Percentiles rank a stretch among this genome's conserved stretches.
These are phyloP conservation scores for Podaxis pistillaris DNA, from an alignment of 768 basidiomycete species.

Conservation along the genomic window DNA sequence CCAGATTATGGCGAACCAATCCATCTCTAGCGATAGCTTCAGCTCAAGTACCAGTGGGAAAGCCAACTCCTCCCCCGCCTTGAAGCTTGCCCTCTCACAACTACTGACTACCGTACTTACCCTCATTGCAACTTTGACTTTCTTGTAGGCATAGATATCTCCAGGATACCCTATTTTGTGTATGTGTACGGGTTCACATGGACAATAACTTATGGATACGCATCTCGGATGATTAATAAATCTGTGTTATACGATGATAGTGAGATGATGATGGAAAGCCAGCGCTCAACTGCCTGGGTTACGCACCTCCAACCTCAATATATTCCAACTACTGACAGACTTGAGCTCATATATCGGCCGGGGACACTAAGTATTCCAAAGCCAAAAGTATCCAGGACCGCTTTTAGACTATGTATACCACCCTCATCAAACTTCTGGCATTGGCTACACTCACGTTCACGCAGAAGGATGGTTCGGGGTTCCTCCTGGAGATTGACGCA, in stretches of 20 bases:
- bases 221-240: too few relatives aligned
- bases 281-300: too few relatives aligned
- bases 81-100: not conserved
- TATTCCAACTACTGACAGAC: too few relatives aligned
- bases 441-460: not conserved
- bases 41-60: not conserved
- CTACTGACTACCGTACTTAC: not conserved
- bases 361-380: not conserved
- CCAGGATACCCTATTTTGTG: not conserved
- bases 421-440: not conserved
- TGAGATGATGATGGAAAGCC: too few relatives aligned
- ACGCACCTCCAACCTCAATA: too few relatives aligned
- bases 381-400: not conserved
- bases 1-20: conserved; percentile 27
- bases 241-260: too few relatives aligned
- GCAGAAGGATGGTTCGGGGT: not conserved
- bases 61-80: not conserved
- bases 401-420: not conserved
- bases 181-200: too few relatives aligned
- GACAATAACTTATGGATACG: too few relatives aligned
- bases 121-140: not conserved
- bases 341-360: too few relatives aligned
- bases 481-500: too few relatives aligned
- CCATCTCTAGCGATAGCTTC: not conserved
- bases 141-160: not conserved